These are phyloP conservation scores for Penicillium sp. DNA, from an alignment of 2,329 filamentous ascomycete genomes.

Conservation along the genomic window DNA sequence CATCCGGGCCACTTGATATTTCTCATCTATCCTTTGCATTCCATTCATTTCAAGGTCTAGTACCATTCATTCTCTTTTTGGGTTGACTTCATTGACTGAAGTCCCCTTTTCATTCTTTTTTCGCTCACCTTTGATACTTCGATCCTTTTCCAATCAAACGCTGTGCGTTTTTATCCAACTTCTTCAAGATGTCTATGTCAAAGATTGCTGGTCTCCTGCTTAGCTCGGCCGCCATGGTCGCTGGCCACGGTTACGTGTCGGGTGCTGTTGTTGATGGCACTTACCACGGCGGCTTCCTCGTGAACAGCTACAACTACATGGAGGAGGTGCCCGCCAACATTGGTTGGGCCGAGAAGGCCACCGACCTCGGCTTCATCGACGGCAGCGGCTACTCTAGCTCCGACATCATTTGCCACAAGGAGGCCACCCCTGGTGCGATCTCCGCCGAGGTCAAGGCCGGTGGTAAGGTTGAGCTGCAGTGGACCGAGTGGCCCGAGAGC, in stretches of 20 bases:
- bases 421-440: slow-evolving; percentile 52
- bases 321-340: slow-evolving; percentile 45
- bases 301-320: slow-evolving; percentile 37
- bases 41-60: slow-evolving; percentile 35
- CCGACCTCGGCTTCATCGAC: slow-evolving; percentile 56
- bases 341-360: slow-evolving; percentile 56
- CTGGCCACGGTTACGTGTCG: slow-evolving; percentile 42
- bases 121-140: slow-evolving; percentile 19
- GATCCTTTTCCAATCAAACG: slow-evolving; percentile 23
- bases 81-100: slow-evolving; percentile 39
- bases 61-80: slow-evolving; percentile 31
- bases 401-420: slow-evolving; percentile 64
- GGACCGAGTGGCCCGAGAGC: slow-evolving; percentile 65
- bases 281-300: slow-evolving; percentile 45
- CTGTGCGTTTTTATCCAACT: slow-evolving; percentile 31
- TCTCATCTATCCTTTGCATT: slow-evolving; percentile 25
- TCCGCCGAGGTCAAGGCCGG: slow-evolving; percentile 63
- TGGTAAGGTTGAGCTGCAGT: slow-evolving; percentile 58
- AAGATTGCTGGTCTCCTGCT: slow-evolving; percentile 37
- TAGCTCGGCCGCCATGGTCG: slow-evolving; percentile 38
- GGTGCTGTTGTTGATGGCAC: slow-evolving; percentile 38
- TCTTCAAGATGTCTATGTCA: slow-evolving; percentile 34
- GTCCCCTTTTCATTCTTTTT: slow-evolving; percentile 35
- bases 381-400: slow-evolving; percentile 47
- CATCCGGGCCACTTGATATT: slow-evolving; percentile 14